Evolutionary conservation across 2,329 filamentous ascomycete species (phyloP), one percentile per base, ranked within the genome.

Genomic region (Dactylella cylindrospora): DNA sequence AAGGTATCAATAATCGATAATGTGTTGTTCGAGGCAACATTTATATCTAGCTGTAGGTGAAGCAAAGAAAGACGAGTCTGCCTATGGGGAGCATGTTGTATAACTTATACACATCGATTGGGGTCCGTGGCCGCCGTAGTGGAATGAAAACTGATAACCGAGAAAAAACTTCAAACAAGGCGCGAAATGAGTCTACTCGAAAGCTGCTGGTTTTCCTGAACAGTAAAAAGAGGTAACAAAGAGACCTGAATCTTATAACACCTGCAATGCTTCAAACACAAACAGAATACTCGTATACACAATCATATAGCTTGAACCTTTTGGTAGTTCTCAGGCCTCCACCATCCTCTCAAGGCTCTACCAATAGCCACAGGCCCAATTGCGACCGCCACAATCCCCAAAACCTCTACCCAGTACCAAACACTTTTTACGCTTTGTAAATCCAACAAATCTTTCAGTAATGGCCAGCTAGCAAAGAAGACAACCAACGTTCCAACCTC

Each of bases 401-500:
- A 38, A 36, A 62, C 49, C 19, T 62, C 49, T 22, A 29, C 13
- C 57, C 57, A 62, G 40, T 62, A 62, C 57, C 57, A 62, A 49
- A 50, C 20, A 47, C 49, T 62, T 49, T 62, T 62, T 2, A 54
- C 57, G 20, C 57, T 62, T 7, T 49, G 49, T 31, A 62, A 41
- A 44, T 62, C 57, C 32, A 62, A 49, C 29, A 62, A 35, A 35
- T 62, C 57, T 9, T 40, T 49, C 10, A 62, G 36, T 13, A 62
- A 9, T 13, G 49, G 49, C 57, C 57, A 62, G 19, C 57, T 62
- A 1, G 57, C 57, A 25, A 62, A 52, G 41, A 44, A 57, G 13
- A 59, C 28, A 35, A 85, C 72, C 36, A 87, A 84, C 0, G 93
- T 98, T 10, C 88, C 90, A 4, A 95, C 70, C 62, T 97, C 86